Evolutionary conservation across 1,139 yeast species (phyloP).

Genomic region (Geotrichum citri-aurantii): DNA sequence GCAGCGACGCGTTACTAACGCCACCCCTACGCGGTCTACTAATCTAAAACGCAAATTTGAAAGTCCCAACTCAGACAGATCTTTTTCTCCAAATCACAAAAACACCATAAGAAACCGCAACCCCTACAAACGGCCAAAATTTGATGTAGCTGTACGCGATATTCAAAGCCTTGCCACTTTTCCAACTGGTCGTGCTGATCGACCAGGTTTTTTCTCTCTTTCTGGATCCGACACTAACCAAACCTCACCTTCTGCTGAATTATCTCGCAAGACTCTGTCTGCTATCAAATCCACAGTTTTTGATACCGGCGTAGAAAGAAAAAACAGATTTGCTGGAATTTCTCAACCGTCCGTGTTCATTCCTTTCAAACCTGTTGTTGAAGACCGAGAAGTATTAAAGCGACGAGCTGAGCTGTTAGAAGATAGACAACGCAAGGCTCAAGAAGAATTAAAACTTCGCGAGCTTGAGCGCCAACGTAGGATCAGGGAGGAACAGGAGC

Average conservation of each 20-base stretch:
- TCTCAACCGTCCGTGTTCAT: neutral
- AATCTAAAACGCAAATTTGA: neutral
- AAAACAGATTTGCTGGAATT: neutral
- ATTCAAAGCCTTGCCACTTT: constrained; percentile 7
- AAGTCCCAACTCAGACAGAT: neutral
- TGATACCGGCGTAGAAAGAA: neutral
- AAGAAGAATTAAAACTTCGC: neutral
- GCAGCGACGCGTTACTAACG: neutral
- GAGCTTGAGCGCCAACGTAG: neutral
- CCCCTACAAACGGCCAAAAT: constrained; percentile 13
- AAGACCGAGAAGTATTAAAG: constrained; percentile 7
- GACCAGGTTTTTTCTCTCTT: constrained; percentile 16
- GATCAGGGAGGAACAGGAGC: constrained; percentile 4
- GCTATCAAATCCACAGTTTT: neutral
- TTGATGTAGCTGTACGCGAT: constrained; percentile 14
- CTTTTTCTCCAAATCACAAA: neutral
- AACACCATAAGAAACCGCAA: neutral
- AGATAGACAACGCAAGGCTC: neutral
- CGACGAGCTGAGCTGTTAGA: constrained; percentile 10
- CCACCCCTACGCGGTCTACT: neutral
- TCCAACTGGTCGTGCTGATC: constrained; percentile 7
- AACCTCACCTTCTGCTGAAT: neutral
- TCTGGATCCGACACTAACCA: neutral
- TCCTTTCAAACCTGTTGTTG: constrained; percentile 11
- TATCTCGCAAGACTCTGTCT: neutral